Base-by-base conservation (phyloP, 169 alveolate genomes). In the Eimeria maxima region DNA sequence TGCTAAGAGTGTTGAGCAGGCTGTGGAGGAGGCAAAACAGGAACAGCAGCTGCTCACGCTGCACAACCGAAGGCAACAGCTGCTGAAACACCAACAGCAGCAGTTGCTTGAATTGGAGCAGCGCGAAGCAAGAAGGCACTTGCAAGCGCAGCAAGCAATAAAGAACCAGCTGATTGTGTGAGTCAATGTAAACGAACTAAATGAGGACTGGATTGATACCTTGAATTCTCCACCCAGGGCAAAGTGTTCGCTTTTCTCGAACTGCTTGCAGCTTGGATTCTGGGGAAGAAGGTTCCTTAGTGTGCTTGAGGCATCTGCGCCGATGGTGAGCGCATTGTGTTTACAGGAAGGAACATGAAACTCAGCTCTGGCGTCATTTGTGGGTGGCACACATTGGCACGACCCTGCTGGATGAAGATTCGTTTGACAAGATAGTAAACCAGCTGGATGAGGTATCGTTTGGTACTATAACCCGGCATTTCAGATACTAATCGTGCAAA, bases 331-430 rank as follows among this genome's bases (percentile, higher is more conserved):
- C 27, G 5, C 90, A 60, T 11, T 33, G 8, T 81, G 74, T 53
- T 10, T 29, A 55, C 81, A 55, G 78, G 78, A 86, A 38, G 57
- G 93, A 86, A 86, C 93, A 29, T 29, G 93, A 86, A 42, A 57
- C 80, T 8, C 93, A 45, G 42, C 67, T 86, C 27, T 86, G 93
- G 93, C 93, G 93, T 18, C 76, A 47, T 24, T 50, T 86, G 80
- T 86, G 93, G 93, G 80, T 86, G 24, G 93, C 93, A 8, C 93
- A 86, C 78, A 86, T 86, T 63, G 93, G 80, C 33, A 57, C 80
- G 27, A 45, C 80, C 18, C 42, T 57, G 13, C 63, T 86, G 10
- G 80, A 57, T 6, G 78, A 57, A 27, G 80, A 33, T 80, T 16
- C 78, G 13, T 18, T 86, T 42, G 57, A 42, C 6, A 55, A 53